These are phyloP conservation scores for Middelhovenomyces tepae DNA, from an alignment of 805 yeast species.

Conservation along the genomic window DNA sequence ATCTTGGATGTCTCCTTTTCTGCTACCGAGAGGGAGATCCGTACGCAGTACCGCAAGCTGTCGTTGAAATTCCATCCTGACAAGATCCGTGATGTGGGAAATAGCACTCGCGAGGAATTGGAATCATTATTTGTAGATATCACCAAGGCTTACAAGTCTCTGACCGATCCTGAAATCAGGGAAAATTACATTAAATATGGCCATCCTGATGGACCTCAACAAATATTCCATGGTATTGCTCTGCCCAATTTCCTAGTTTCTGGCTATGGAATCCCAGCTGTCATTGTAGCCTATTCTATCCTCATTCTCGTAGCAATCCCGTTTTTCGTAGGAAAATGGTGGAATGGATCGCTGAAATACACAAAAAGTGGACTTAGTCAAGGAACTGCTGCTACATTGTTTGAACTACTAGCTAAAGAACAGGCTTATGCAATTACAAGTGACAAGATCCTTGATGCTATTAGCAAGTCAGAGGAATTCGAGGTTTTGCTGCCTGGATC, in stretches of 20 bases:
- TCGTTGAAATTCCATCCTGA: slow-evolving; percentile 92
- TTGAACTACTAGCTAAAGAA: slow-evolving; percentile 63
- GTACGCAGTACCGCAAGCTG: slow-evolving; percentile 74
- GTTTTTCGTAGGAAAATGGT: slow-evolving; percentile 75
- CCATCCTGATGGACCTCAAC: slow-evolving; percentile 97
- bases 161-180: slow-evolving; percentile 80
- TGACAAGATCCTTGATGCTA: slow-evolving; percentile 46
- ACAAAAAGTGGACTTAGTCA: slow-evolving; percentile 79
- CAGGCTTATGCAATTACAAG: slow-evolving; percentile 42
- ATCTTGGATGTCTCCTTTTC: slow-evolving; percentile 63
- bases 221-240: slow-evolving; percentile 86
- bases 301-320: slow-evolving; percentile 78
- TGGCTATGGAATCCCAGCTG: slow-evolving; percentile 59
- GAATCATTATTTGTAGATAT: slow-evolving; percentile 75
- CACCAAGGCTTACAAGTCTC: slow-evolving; percentile 86
- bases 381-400: slow-evolving; percentile 71
- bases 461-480: slow-evolving; percentile 63
- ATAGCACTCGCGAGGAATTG: slow-evolving; percentile 50
- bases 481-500: slow-evolving; percentile 33
- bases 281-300: slow-evolving; percentile 57
- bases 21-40: slow-evolving; percentile 69
- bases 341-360: slow-evolving; percentile 71
- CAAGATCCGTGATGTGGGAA: slow-evolving; percentile 54
- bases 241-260: slow-evolving; percentile 86
- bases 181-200: slow-evolving; percentile 83